A percentile compares a stretch with the other conserved stretches of the same genome.
phyloP scores from a whole-genome alignment of 2,329 filamentous ascomycete genomes.

The Neocucurbitaria cava region DNA sequence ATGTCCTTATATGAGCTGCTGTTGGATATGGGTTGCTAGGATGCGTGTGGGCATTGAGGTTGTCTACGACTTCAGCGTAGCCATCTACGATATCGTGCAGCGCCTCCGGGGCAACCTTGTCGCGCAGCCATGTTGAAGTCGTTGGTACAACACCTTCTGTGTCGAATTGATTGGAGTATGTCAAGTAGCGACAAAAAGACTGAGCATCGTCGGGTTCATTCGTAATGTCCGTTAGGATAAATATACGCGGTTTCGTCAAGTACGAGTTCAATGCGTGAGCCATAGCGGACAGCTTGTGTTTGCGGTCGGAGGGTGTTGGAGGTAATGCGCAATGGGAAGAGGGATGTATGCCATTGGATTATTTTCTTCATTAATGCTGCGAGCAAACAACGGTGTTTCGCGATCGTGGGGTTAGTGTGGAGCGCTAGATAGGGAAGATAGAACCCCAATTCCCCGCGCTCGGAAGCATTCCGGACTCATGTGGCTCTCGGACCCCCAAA shows the following conservation, averaged over 20 bases:
- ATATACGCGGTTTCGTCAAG: slow-evolving; percentile 10
- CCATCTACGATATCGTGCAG: slow-evolving; percentile 24
- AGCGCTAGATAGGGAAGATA: too few relatives aligned
- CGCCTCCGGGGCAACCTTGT: slow-evolving; percentile 7
- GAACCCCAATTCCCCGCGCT: too few relatives aligned
- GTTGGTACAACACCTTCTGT: slow-evolving; percentile 23
- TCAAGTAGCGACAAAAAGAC: slow-evolving; percentile 21
- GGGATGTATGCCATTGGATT: too few relatives aligned
- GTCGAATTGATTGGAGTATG: slow-evolving; percentile 25
- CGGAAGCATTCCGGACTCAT: too few relatives aligned
- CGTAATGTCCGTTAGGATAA: slow-evolving; percentile 25
- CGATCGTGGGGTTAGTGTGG: too few relatives aligned
- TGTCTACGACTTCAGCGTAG: slow-evolving; percentile 46
- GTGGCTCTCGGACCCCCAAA: too few relatives aligned
- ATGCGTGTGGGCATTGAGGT: slow-evolving; percentile 52
- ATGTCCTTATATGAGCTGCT: slow-evolving; percentile 13
- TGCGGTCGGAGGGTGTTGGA: too few relatives aligned
- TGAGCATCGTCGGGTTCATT: slow-evolving; percentile 29
- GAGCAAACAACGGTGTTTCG: too few relatives aligned
- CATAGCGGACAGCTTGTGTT: neutral
- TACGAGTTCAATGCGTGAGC: neutral
- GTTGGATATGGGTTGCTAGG: slow-evolving; percentile 26
- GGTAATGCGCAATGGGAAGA: too few relatives aligned
- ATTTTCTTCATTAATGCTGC: too few relatives aligned
- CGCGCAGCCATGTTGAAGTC: slow-evolving; percentile 12